A percentile compares a stretch with the other conserved stretches of the same genome.
Evolutionary conservation across 768 basidiomycete species (phyloP).

Genomic region (Lentinus tigrinus): DNA sequence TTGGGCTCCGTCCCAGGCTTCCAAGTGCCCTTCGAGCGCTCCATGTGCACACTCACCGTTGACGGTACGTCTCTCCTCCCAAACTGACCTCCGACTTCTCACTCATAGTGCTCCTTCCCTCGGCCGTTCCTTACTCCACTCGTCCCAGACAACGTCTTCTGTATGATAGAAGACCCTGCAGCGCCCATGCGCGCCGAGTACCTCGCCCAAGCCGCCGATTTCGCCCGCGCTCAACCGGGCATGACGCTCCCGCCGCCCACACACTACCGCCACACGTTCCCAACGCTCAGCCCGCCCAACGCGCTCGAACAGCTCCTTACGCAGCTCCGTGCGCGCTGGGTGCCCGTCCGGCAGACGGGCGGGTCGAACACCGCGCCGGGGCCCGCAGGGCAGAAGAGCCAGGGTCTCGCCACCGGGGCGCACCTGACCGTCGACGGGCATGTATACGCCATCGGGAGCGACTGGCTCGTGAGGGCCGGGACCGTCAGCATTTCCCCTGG

Average conservation of each 20-base stretch:
- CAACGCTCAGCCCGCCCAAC: slow-evolving; percentile 71
- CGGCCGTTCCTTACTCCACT: background rate
- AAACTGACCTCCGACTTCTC: background rate
- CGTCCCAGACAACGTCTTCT: slow-evolving; percentile 62
- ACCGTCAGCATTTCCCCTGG: slow-evolving; percentile 70
- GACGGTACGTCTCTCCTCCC: slow-evolving; percentile 34
- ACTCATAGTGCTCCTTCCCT: background rate
- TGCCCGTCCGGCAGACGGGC: slow-evolving; percentile 57
- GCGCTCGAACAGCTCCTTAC: slow-evolving; percentile 72
- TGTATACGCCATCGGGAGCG: slow-evolving; percentile 73
- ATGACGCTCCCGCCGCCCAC: slow-evolving; percentile 30
- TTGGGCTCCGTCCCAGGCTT: slow-evolving; percentile 53
- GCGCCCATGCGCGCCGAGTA: slow-evolving; percentile 70
- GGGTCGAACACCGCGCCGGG: background rate
- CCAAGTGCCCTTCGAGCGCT: slow-evolving; percentile 56
- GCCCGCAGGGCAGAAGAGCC: slow-evolving; percentile 21
- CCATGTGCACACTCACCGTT: slow-evolving; percentile 77
- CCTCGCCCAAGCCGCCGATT: slow-evolving; percentile 35
- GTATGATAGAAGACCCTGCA: slow-evolving; percentile 71
- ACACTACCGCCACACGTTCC: slow-evolving; percentile 75
- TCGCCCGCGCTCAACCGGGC: slow-evolving; percentile 11
- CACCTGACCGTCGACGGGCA: slow-evolving; percentile 74
- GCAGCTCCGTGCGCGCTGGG: slow-evolving; percentile 76
- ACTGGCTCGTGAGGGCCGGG: slow-evolving; percentile 80
- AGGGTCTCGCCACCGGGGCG: slow-evolving; percentile 43